These are phyloP conservation scores for Suillus subaureus DNA, from an alignment of 768 basidiomycete species.

Conservation along the genomic window DNA sequence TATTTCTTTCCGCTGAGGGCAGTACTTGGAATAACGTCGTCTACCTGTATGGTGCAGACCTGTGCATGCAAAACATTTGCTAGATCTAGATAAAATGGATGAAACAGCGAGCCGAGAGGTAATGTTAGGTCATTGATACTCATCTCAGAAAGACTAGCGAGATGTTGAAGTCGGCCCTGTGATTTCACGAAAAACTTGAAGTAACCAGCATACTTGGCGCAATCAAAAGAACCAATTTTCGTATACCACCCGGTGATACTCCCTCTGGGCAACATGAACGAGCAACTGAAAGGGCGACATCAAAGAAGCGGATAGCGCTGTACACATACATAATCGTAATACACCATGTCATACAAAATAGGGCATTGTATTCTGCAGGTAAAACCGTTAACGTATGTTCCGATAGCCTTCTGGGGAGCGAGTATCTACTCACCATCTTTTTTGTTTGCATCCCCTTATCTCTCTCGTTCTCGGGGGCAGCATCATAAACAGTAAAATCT, in stretches of 20 bases:
- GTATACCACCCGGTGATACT: neutral
- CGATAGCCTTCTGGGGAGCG: neutral
- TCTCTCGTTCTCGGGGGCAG: constrained; percentile 86
- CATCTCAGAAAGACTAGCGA: neutral
- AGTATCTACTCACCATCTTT: constrained; percentile 57
- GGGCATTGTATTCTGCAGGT: constrained; percentile 51
- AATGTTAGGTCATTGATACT: neutral
- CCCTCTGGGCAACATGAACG: too few species aligned
- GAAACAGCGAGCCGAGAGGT: neutral
- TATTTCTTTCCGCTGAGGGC: neutral
- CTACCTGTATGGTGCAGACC: neutral
- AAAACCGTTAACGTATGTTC: constrained; percentile 1
- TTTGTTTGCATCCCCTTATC: constrained; percentile 79
- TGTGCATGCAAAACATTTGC: neutral
- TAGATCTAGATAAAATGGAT: neutral
- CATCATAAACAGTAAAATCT: constrained; percentile 81
- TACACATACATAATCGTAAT: constrained; percentile 7
- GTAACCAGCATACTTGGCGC: too few species aligned
- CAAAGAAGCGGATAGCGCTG: neutral
- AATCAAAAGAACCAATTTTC: neutral
- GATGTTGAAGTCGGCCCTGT: neutral
- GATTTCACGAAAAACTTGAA: neutral
- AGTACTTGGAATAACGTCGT: neutral
- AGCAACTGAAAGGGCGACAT: neutral
- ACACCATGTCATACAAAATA: constrained; percentile 47